Percentiles rank a stretch among this genome's conserved stretches.
These are phyloP conservation scores for Vitellaria paradoxa DNA, from an alignment of 179 eudicot species.

Conservation along the genomic window DNA sequence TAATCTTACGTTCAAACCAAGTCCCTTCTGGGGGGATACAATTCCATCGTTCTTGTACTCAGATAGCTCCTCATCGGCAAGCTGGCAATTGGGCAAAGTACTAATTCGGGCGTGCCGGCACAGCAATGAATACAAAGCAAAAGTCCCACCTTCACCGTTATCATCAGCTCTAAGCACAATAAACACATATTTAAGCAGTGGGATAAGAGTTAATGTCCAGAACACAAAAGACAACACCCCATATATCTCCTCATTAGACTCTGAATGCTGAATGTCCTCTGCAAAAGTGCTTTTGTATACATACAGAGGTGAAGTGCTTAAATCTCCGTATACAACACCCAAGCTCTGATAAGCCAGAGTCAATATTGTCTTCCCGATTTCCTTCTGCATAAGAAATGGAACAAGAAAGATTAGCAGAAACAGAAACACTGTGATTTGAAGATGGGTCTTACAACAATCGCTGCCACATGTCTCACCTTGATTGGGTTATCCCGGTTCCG, in stretches of 20 bases:
- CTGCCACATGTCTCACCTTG: constrained; percentile 35
- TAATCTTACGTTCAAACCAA: constrained; percentile 55
- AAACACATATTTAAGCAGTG: constrained; percentile 84
- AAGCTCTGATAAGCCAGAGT: constrained; percentile 92
- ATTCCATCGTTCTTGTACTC: constrained; percentile 73
- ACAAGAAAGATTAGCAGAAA: constrained; percentile 1
- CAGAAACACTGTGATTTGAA: background rate
- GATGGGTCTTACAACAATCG: background rate
- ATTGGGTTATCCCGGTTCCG: constrained; percentile 28
- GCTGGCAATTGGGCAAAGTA: constrained; percentile 84
- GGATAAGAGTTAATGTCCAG: constrained; percentile 89
- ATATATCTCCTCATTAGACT: constrained; percentile 84
- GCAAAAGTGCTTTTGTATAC: constrained; percentile 94
- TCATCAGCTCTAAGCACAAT: constrained; percentile 96
- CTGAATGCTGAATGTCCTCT: constrained; percentile 79
- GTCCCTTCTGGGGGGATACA: constrained; percentile 20
- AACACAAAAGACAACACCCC: constrained; percentile 89
- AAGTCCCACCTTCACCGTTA: constrained; percentile 99
- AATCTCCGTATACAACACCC: constrained; percentile 99
- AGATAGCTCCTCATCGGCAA: constrained; percentile 81
- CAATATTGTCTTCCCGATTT: constrained; percentile 88
- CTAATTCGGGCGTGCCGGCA: constrained; percentile 87
- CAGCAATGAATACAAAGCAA: constrained; percentile 81
- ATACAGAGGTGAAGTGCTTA: constrained; percentile 91
- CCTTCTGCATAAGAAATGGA: constrained; percentile 47